Evolutionary conservation across 2,329 filamentous ascomycete species (phyloP).

Genomic region (Alternaria atra): DNA sequence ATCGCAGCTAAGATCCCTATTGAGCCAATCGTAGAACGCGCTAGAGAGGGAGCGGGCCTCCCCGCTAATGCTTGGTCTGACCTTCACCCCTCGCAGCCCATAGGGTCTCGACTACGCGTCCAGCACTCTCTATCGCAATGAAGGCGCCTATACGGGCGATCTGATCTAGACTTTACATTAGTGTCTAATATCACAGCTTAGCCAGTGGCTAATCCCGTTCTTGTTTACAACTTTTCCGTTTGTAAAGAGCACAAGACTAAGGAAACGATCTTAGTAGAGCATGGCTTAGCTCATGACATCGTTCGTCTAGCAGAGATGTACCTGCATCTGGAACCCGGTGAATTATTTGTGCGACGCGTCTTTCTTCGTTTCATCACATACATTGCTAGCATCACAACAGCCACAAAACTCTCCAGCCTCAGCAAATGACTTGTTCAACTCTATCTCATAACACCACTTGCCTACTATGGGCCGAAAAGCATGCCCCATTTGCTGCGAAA

Average conservation of each 20-base stretch:
- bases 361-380: too few relatives aligned
- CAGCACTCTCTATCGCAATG: not conserved
- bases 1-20: not conserved
- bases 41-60: not conserved
- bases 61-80: slow-evolving; percentile 7
- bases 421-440: too few relatives aligned
- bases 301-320: not conserved
- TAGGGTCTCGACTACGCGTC: not conserved
- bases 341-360: too few relatives aligned
- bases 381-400: too few relatives aligned
- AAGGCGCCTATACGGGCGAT: not conserved
- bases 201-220: not conserved
- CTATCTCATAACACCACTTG: too few relatives aligned
- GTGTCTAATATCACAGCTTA: not conserved
- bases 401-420: too few relatives aligned
- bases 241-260: not conserved
- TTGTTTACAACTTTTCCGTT: not conserved
- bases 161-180: not conserved
- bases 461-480: too few relatives aligned
- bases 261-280: too few relatives aligned
- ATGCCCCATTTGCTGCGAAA: too few relatives aligned
- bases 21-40: not conserved
- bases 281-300: too few relatives aligned
- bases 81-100: not conserved
- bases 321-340: too few relatives aligned